Evolutionary conservation across 192 early-diverging fungal species (phyloP), one percentile per base, ranked within the genome.

Genomic region (Coemansia sp.): DNA sequence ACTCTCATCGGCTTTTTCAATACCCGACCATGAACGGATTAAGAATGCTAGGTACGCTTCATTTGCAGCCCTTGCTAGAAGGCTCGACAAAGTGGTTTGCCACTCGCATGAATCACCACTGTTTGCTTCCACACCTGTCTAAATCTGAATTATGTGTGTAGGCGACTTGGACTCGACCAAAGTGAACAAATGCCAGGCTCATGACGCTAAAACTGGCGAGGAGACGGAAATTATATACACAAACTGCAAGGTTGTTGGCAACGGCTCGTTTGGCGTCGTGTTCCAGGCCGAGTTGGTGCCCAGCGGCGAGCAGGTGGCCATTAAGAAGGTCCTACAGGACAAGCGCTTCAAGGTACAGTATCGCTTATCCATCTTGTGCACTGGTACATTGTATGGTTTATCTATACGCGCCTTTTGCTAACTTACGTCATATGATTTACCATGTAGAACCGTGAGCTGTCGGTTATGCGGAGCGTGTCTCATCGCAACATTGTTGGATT

Each of bases 271-370:
- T 80, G 97, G 97, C 42, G 95, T 99, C 9, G 97, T 99, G 21
- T 96, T 90, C 74, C 94, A 96, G 76, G 97, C 93, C 15, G 92
- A 92, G 78, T 71, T 98, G 23, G 77, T 92, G 26, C 82, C 87
- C 61, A 85, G 82, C 54, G 83, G 85, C 49, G 92, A 98, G 71
- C 83, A 86, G 28, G 89, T 87, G n/a, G 97, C 97, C 53, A 95
- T 99, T 63, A 99, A 99, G 82, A 97, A 97, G 80, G 97, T 99
- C 5, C 76, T 97, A 31, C 97, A 98, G 84, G 97, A 99, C 73
- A 95, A 92, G 78, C 88, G 97, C 34, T 99, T 97, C 86, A 98
- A 98, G 61, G 51, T 52, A 56, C 15, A 25, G 14, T n/a, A n/a
- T 56, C 12, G 49, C 21, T 24, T 26, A 52, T 11, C 24, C 25